A percentile compares a stretch with the other conserved stretches of the same genome.
Evolutionary conservation across 1,284 basidiomycete species (phyloP).

Genomic region (Wolfiporia cocos): DNA sequence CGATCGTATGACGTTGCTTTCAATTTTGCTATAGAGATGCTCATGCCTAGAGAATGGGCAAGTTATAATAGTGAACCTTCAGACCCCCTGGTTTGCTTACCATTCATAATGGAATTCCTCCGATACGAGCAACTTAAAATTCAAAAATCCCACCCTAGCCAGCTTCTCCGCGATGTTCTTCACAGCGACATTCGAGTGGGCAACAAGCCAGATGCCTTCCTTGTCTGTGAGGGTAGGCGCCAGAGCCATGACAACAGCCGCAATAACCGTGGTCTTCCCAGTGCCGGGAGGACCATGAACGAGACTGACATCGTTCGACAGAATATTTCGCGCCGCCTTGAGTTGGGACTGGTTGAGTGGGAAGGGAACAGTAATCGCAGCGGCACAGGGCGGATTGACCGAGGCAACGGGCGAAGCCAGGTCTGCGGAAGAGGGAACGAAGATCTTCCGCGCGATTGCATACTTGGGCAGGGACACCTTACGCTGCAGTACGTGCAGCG

Average conservation of each 20-base stretch:
- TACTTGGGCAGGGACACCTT: too few relatives aligned
- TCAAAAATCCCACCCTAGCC: conserved; percentile 23
- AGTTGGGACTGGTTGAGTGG: conserved; percentile 16
- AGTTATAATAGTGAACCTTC: background rate
- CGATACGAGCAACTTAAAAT: conserved; percentile 39
- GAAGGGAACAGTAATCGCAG: too few relatives aligned
- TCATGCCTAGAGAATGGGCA: conserved; percentile 51
- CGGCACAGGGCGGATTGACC: too few relatives aligned
- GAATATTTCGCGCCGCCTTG: conserved; percentile 10
- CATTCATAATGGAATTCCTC: conserved; percentile 52
- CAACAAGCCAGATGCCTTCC: conserved; percentile 25
- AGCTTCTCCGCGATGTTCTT: conserved; percentile 50
- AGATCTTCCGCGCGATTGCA: too few relatives aligned
- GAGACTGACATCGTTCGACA: conserved; percentile 7
- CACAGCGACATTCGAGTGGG: conserved; percentile 37
- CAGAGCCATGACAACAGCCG: conserved; percentile 20
- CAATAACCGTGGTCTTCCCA: conserved; percentile 31
- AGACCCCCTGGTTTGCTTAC: conserved; percentile 32
- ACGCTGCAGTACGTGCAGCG: too few relatives aligned
- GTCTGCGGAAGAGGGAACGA: too few relatives aligned
- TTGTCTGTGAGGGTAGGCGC: conserved; percentile 5
- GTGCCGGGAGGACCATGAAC: conserved; percentile 19
- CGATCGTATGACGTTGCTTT: conserved; percentile 43
- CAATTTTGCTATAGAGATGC: conserved; percentile 47
- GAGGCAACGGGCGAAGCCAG: too few relatives aligned